These are phyloP conservation scores for Trifolium repens DNA, from an alignment of 306 rosid genomes.

Conservation along the genomic window DNA sequence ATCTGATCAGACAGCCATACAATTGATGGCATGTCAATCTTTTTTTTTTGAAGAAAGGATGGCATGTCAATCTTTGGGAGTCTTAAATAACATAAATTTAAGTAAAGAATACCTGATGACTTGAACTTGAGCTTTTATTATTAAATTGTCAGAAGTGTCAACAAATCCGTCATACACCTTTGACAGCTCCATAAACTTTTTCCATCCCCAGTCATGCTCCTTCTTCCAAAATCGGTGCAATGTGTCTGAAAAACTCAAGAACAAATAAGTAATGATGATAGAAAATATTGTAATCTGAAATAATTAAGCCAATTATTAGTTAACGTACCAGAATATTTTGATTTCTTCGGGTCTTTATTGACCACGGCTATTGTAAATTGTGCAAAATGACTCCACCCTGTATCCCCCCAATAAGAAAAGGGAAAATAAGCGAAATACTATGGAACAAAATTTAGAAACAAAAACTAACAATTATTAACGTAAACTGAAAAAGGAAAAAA, in stretches of 20 bases:
- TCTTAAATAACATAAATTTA: constrained; percentile 22
- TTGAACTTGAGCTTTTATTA: constrained; percentile 99
- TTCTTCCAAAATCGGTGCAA: constrained; percentile 99
- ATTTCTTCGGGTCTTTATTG: constrained; percentile 92
- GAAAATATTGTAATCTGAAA: constrained; percentile 34
- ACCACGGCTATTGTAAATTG: constrained; percentile 97
- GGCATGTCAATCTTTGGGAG: constrained; percentile 3
- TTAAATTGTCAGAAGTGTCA: constrained; percentile 86
- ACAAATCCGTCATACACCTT: constrained; percentile 96
- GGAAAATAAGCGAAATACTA: constrained; percentile 27
- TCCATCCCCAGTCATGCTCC: constrained; percentile 99
- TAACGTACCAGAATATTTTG: constrained; percentile 91
- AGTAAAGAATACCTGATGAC: constrained; percentile 78
- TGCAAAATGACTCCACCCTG: constrained; percentile 99
- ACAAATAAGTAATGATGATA: constrained; percentile 25
- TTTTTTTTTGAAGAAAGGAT: neutral
- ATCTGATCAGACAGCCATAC: neutral
- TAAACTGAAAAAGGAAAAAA: constrained; percentile 14
- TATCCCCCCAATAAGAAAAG: constrained; percentile 36
- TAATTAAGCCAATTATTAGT: constrained; percentile 32
- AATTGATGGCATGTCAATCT: constrained; percentile 2
- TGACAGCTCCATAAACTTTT: constrained; percentile 96
- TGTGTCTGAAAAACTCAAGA: constrained; percentile 71
- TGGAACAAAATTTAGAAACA: neutral
- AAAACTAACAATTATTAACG: constrained; percentile 32